Evolutionary conservation across 208 protist species (phyloP).

Genomic region (Crithidia brevicula): DNA sequence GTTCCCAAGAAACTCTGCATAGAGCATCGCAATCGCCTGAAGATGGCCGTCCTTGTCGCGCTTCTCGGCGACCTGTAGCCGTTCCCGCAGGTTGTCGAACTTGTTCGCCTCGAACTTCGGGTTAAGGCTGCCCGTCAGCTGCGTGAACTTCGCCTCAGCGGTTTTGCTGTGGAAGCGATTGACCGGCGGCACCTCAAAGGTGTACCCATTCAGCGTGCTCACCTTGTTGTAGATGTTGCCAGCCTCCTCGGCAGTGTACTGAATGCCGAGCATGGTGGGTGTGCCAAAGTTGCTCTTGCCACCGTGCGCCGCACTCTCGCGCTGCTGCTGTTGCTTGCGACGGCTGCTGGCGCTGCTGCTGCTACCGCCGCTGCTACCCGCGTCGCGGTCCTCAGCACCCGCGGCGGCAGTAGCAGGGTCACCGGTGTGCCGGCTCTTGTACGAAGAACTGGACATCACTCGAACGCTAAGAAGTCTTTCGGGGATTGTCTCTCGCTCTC

Average conservation of each 20-base stretch:
- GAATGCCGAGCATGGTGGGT: conserved; percentile 71
- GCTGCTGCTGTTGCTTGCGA: conserved; percentile 17
- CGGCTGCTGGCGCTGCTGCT: conserved; percentile 7
- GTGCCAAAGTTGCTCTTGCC: conserved; percentile 39
- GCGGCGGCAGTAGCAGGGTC: neutral
- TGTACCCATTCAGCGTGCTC: conserved; percentile 71
- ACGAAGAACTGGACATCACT: conserved; percentile 21
- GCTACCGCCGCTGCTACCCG: conserved; percentile 5
- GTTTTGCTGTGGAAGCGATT: conserved; percentile 84
- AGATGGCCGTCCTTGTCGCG: conserved; percentile 74
- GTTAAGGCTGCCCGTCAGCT: conserved; percentile 72
- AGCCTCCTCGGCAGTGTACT: conserved; percentile 74
- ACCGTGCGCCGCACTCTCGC: conserved; percentile 16
- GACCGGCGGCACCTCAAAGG: conserved; percentile 78
- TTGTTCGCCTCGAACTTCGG: conserved; percentile 75
- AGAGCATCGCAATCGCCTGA: conserved; percentile 85
- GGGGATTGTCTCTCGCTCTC: too few relatives aligned
- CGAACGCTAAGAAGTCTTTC: too few relatives aligned
- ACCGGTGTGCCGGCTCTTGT: conserved; percentile 21
- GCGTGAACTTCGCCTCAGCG: conserved; percentile 74
- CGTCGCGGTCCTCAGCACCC: neutral
- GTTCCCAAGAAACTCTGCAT: conserved; percentile 80
- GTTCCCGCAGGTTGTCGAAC: conserved; percentile 81
- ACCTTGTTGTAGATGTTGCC: conserved; percentile 81
- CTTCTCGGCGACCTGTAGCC: conserved; percentile 71